A percentile compares a stretch with the other conserved stretches of the same genome.
Conservation (phyloP, 768 basidiomycete species). For the Collybiopsis confluens region DNA sequence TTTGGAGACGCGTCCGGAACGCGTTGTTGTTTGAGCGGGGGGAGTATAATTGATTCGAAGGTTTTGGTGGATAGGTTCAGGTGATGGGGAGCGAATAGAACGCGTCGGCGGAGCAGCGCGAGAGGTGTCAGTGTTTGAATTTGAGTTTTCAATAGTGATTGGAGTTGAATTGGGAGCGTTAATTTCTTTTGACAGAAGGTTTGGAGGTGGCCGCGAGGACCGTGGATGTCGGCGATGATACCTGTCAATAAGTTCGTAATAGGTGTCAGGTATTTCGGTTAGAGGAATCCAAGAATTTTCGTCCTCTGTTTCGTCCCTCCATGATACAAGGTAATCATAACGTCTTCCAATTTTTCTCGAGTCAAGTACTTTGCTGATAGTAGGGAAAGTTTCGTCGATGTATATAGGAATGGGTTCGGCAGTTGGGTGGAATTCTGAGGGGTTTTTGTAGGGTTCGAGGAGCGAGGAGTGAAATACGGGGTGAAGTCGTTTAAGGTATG, state of each 20-base stretch:
- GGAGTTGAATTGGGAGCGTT: background rate
- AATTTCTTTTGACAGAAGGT: background rate
- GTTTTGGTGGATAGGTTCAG: background rate
- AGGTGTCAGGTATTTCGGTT: slow-evolving; percentile 26
- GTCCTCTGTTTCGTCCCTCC: slow-evolving; percentile 19
- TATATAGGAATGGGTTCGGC: slow-evolving; percentile 17
- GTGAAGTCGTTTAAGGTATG: slow-evolving; percentile 16
- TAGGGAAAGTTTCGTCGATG: slow-evolving; percentile 14
- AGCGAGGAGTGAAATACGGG: slow-evolving; percentile 27
- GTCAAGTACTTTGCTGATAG: slow-evolving; percentile 24
- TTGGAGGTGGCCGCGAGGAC: slow-evolving; percentile 22
- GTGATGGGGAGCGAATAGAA: background rate
- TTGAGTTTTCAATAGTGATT: background rate
- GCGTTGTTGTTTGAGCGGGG: slow-evolving; percentile 9
- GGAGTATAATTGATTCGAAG: slow-evolving; percentile 9
- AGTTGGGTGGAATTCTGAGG: slow-evolving; percentile 27
- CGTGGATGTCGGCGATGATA: slow-evolving; percentile 30
- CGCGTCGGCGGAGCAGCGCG: background rate
- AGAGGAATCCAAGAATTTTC: slow-evolving; percentile 33
- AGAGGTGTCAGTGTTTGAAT: too few relatives aligned
- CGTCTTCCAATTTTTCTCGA: slow-evolving; percentile 27
- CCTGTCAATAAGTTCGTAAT: slow-evolving; percentile 25
- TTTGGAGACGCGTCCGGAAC: slow-evolving; percentile 8
- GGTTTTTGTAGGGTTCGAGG: slow-evolving; percentile 27
- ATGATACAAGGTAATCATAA: slow-evolving; percentile 32